Percentiles rank a stretch among this genome's conserved stretches.
Conservation (phyloP, 192 early-diverging fungal species). For the Gonapodya sp. region DNA sequence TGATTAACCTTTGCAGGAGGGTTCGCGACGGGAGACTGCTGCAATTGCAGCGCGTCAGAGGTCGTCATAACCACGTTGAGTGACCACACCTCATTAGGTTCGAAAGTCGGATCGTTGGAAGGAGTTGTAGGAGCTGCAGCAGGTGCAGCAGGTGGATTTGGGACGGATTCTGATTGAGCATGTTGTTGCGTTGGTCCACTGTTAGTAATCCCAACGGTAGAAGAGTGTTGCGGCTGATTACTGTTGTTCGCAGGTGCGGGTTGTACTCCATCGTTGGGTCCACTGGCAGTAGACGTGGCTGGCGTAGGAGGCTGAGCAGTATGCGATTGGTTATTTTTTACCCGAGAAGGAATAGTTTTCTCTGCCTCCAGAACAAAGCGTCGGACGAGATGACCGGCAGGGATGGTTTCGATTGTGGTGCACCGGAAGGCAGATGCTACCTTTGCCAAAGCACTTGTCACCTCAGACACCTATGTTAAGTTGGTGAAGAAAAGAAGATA, state of each 20-base stretch:
- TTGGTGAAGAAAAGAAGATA: background rate
- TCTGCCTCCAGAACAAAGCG: background rate
- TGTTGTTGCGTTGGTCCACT: background rate
- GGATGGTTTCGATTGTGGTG: background rate
- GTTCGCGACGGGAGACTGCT: background rate
- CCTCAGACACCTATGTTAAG: conserved; percentile 1
- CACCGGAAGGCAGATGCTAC: background rate
- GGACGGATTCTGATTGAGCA: background rate
- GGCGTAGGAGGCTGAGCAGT: background rate
- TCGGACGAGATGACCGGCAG: background rate
- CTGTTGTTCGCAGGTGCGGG: background rate
- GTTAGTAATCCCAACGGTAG: background rate
- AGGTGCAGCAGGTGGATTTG: background rate
- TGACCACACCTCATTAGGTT: background rate
- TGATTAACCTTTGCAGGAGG: background rate
- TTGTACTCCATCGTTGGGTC: background rate
- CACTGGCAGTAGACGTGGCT: background rate
- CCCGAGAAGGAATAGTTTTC: background rate
- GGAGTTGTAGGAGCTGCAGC: background rate
- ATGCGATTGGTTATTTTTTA: background rate
- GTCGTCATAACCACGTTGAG: conserved; percentile 4
- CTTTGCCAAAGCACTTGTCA: conserved; percentile 1
- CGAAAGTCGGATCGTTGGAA: background rate
- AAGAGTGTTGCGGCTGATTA: background rate
- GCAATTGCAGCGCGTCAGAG: background rate